These are phyloP conservation scores for Paraleonurus japonicus DNA, from an alignment of 257 asterid genomes.

Conservation along the genomic window DNA sequence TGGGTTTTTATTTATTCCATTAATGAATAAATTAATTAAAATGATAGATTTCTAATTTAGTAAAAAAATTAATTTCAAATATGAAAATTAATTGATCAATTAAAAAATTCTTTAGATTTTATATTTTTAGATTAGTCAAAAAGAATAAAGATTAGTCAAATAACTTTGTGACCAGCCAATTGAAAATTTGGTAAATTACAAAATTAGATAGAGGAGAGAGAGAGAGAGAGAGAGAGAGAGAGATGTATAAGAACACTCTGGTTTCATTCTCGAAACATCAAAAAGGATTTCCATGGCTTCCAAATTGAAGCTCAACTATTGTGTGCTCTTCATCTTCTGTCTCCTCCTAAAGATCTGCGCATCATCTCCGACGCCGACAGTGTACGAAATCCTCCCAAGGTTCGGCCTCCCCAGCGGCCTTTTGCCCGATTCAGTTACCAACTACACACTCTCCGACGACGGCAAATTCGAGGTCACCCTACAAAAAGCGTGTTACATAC, in stretches of 20 bases:
- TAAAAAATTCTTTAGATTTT: too few relatives aligned
- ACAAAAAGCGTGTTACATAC: slow-evolving; percentile 63
- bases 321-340: slow-evolving; percentile 21
- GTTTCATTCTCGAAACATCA: neutral
- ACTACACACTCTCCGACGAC: slow-evolving; percentile 64
- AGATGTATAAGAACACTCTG: neutral
- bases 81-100: too few relatives aligned
- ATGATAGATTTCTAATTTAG: too few relatives aligned
- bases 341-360: slow-evolving; percentile 28
- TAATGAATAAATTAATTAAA: too few relatives aligned
- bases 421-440: slow-evolving; percentile 71
- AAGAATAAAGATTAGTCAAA: too few relatives aligned
- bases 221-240: too few relatives aligned
- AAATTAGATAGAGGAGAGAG: too few relatives aligned
- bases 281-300: slow-evolving; percentile 30
- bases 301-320: slow-evolving; percentile 14
- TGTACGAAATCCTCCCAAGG: slow-evolving; percentile 58
- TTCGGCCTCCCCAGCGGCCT: slow-evolving; percentile 89
- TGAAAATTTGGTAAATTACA: too few relatives aligned
- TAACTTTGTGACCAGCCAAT: too few relatives aligned
- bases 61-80: too few relatives aligned
- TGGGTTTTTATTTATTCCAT: too few relatives aligned
- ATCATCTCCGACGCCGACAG: slow-evolving; percentile 42
- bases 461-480: slow-evolving; percentile 71
- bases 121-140: too few relatives aligned